A percentile compares a stretch with the other conserved stretches of the same genome.
These are phyloP conservation scores for Letharia lupina DNA, from an alignment of 495 filamentous ascomycete species.

Conservation along the genomic window DNA sequence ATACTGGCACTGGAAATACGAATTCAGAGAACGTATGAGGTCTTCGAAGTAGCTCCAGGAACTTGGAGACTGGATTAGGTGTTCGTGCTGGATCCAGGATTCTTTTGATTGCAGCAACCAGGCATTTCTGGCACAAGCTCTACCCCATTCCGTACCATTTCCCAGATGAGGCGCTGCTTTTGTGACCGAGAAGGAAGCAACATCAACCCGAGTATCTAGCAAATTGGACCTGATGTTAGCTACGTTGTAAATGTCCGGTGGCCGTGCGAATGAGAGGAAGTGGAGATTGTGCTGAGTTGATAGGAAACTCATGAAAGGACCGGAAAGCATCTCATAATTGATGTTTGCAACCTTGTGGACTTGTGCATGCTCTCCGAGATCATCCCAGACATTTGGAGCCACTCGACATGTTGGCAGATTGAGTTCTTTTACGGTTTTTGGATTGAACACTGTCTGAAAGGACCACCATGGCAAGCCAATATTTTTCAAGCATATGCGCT, in stretches of 20 bases:
- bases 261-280: not conserved
- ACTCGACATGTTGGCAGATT: not conserved
- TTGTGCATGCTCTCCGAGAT: not conserved
- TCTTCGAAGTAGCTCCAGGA: not conserved
- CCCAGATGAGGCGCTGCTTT: not conserved
- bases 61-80: not conserved
- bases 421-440: constrained; percentile 5
- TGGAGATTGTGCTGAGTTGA: not conserved
- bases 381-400: not conserved
- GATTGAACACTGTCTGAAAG: constrained; percentile 4
- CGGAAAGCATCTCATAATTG: constrained; percentile 2
- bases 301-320: not conserved
- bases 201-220: not conserved
- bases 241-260: not conserved
- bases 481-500: not conserved
- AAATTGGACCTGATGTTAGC: not conserved
- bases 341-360: not conserved
- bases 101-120: not conserved
- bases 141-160: not conserved
- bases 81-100: not conserved
- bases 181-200: not conserved
- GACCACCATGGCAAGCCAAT: constrained; percentile 10
- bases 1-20: not conserved
- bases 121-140: not conserved
- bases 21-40: not conserved